Base-by-base conservation (phyloP, 805 yeast genomes). In the Pichia insulana region DNA sequence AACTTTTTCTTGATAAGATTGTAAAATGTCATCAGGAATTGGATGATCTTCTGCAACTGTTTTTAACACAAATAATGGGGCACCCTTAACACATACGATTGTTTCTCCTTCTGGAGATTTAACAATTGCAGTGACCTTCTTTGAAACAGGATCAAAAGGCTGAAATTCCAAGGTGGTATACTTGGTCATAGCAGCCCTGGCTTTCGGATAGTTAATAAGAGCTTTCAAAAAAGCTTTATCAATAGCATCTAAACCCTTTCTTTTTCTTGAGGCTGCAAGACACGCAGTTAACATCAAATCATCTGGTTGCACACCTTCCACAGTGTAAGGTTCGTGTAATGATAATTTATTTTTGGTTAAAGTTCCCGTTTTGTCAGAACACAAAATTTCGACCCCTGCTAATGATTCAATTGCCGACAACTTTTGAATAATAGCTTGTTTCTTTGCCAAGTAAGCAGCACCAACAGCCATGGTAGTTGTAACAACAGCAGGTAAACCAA, bases 391-490 rank as follows among this genome's bases (percentile, higher is more conserved):
- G 62, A 85, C 95, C 80, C 95, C 95, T 53, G 95, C 95, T 56
- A 85, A 73, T 49, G 95, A 86, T 73, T 85, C 95, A 70, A 85
- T 86, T 54, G 95, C 95, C 64, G 92, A 82, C 62, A 85, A 76
- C 67, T 85, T 85, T 71, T 85, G 95, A 58, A 85, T 95, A 74
- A 85, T 85, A 55, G 95, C 95, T 70, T 83, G 83, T 73, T 85
- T 85, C 77, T 83, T 83, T 58, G 95, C 95, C 63, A 85, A 74
- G 80, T 85, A 85, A 63, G 95, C 95, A 64, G 95, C 95, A 78
- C 95, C 95, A 69, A 86, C 95, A 67, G 95, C 95, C 95, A 85
- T 84, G 67, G 95, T 85, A 59, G 95, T 85, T 74, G 95, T 85
- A 55, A 84, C 94, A 61, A 85, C 95, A 64, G 94, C 95, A 67